Conservation (phyloP, 192 early-diverging fungal genomes). For the Tieghemiomyces parasiticus region DNA sequence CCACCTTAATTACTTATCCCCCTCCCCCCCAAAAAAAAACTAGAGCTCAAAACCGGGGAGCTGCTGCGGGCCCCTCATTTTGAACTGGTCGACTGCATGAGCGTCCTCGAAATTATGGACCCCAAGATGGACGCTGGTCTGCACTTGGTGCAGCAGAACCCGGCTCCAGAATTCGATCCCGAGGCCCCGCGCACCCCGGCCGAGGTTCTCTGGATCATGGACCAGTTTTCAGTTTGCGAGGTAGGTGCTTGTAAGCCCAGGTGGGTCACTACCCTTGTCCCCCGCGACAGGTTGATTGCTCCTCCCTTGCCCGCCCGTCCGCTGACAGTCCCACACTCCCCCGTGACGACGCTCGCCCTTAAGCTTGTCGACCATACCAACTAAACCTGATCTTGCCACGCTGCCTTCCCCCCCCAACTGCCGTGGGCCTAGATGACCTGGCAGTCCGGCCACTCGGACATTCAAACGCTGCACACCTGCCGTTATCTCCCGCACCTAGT, state of each 20-base stretch:
- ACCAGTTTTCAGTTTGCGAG: neutral
- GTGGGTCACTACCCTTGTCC: too few species aligned
- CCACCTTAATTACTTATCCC: too few species aligned
- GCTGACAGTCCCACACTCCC: too few species aligned
- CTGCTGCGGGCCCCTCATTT: neutral
- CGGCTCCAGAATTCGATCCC: neutral
- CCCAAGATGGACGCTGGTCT: slow-evolving; percentile 11
- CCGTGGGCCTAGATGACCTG: slow-evolving; percentile 11
- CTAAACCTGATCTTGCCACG: too few species aligned
- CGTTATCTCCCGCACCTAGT: neutral
- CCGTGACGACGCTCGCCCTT: too few species aligned
- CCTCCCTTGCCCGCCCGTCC: too few species aligned
- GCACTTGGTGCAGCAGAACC: neutral
- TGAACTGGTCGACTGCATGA: slow-evolving; percentile 11
- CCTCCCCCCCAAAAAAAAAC: too few species aligned
- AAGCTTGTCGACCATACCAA: too few species aligned
- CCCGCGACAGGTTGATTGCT: too few species aligned
- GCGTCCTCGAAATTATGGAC: slow-evolving; percentile 11
- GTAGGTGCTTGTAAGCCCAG: neutral
- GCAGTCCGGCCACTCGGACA: neutral
- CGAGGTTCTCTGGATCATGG: slow-evolving; percentile 6
- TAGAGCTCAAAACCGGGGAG: slow-evolving; percentile 1
- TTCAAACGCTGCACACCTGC: slow-evolving; percentile 5
- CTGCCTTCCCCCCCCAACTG: too few species aligned
- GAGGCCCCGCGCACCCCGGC: neutral